Conservation (phyloP, 768 basidiomycete species). For the Tulasnella calospora region DNA sequence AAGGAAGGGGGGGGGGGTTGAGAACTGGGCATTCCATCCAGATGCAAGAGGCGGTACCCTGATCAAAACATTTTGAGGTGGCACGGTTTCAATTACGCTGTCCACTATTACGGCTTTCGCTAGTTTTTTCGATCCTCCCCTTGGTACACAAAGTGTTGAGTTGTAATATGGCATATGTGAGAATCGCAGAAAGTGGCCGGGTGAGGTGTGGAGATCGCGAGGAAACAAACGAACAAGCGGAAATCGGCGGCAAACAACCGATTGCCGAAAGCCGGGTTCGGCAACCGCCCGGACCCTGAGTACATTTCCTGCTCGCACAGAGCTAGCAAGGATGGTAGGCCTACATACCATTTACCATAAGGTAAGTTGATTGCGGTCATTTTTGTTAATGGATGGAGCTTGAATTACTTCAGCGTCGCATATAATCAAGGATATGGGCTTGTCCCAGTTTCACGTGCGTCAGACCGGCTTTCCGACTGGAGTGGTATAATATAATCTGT, state of each 20-base stretch:
- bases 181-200: not conserved
- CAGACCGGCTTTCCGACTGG: too few relatives aligned
- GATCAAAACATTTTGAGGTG: conserved; percentile 16
- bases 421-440: too few relatives aligned
- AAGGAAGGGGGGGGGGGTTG: too few relatives aligned
- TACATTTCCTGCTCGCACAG: too few relatives aligned
- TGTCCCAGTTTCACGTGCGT: too few relatives aligned
- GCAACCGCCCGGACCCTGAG: not conserved
- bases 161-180: conserved; percentile 6
- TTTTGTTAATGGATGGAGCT: too few relatives aligned
- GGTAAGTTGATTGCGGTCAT: too few relatives aligned
- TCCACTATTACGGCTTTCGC: conserved; percentile 9
- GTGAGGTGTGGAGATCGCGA: not conserved
- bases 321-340: too few relatives aligned
- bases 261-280: not conserved
- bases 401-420: too few relatives aligned
- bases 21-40: not conserved
- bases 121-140: conserved; percentile 11
- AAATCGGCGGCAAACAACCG: conserved; percentile 2
- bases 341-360: too few relatives aligned
- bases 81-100: conserved; percentile 6
- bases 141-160: conserved; percentile 22
- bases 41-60: not conserved
- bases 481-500: too few relatives aligned
- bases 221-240: not conserved